A percentile compares a stretch with the other conserved stretches of the same genome.
Conservation (phyloP, 768 basidiomycete genomes). For the Xanthoconium purpureum region DNA sequence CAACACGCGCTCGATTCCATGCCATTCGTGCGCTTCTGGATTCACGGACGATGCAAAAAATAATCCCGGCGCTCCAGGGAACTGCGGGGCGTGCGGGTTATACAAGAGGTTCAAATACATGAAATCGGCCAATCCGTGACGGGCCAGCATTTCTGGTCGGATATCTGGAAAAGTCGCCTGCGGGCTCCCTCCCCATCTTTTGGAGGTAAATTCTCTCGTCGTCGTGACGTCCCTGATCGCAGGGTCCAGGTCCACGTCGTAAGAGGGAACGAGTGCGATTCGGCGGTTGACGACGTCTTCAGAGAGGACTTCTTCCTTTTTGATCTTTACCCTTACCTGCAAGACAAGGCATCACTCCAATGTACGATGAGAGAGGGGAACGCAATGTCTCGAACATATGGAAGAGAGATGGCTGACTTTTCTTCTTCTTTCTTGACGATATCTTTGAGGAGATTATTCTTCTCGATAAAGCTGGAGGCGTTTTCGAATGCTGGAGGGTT, state of each 20-base stretch:
- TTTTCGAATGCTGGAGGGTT: conserved; percentile 9
- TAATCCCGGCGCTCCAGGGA: conserved; percentile 15
- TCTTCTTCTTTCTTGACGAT: conserved; percentile 18
- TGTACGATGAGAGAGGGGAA: neutral
- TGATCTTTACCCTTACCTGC: conserved; percentile 13
- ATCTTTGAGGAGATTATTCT: neutral
- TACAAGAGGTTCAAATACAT: conserved; percentile 17
- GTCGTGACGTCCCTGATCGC: conserved; percentile 18
- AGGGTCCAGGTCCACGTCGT: conserved; percentile 13
- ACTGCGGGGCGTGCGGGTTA: conserved; percentile 19
- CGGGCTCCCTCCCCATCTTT: conserved; percentile 17
- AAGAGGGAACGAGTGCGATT: neutral
- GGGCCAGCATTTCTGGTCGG: conserved; percentile 6
- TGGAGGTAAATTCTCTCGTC: conserved; percentile 14
- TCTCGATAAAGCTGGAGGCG: conserved; percentile 6
- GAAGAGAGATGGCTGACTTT: neutral
- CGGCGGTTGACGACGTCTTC: conserved; percentile 18
- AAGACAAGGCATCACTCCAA: neutral
- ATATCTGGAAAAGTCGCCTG: conserved; percentile 15
- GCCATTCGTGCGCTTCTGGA: neutral
- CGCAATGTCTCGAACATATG: neutral
- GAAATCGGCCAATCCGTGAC: conserved; percentile 18
- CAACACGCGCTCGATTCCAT: neutral
- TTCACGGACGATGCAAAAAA: conserved; percentile 11
- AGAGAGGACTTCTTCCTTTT: conserved; percentile 19